These are phyloP conservation scores for Podaxis rugospora DNA, from an alignment of 768 basidiomycete genomes.

Conservation along the genomic window DNA sequence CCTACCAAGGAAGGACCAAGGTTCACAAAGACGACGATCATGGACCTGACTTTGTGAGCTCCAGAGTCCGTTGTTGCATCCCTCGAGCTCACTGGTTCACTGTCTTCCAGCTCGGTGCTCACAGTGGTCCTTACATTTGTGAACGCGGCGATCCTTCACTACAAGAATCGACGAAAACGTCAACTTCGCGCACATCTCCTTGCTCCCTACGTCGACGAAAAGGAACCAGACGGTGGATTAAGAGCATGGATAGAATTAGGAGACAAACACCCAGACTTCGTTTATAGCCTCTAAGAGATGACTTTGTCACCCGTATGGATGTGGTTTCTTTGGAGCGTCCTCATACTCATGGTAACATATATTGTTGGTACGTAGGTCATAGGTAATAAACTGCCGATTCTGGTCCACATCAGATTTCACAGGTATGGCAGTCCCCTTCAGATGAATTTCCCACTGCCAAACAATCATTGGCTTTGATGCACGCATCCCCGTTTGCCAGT, in stretches of 20 bases:
- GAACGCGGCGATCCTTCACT: constrained; percentile 24
- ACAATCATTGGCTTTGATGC: too few species aligned
- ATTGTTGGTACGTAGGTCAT: too few species aligned
- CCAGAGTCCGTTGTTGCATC: neutral
- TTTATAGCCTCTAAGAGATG: constrained; percentile 20
- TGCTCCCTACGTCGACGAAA: constrained; percentile 24
- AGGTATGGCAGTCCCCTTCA: too few species aligned
- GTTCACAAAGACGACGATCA: constrained; percentile 31
- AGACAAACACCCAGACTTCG: constrained; percentile 32
- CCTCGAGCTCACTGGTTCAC: neutral
- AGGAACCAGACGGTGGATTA: constrained; percentile 21
- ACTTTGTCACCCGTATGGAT: too few species aligned
- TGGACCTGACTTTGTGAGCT: constrained; percentile 31
- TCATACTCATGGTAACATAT: too few species aligned
- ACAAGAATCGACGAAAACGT: constrained; percentile 23
- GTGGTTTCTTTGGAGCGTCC: too few species aligned
- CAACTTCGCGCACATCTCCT: constrained; percentile 23
- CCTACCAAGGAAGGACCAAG: constrained; percentile 33
- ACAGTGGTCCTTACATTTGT: constrained; percentile 19
- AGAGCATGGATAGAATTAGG: constrained; percentile 31
- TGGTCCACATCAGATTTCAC: too few species aligned
- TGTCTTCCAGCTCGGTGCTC: constrained; percentile 19
- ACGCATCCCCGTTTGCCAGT: too few species aligned
- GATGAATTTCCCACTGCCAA: too few species aligned
- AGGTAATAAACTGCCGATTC: too few species aligned